phyloP scores from a whole-genome alignment of 495 filamentous ascomycete genomes.

The Neurospora sp. region DNA sequence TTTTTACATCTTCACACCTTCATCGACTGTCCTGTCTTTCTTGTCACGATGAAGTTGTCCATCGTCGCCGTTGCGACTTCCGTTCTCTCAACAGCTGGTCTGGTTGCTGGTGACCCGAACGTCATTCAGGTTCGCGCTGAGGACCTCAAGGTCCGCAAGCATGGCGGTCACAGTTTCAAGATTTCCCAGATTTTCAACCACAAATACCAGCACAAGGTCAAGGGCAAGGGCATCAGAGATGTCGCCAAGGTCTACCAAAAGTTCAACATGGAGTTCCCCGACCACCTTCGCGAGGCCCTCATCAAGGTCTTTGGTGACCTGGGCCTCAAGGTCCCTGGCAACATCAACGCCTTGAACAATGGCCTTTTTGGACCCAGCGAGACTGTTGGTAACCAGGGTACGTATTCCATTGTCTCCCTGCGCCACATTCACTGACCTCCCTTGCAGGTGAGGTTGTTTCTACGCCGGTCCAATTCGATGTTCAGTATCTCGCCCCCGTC shows the following conservation, averaged over 20 bases:
- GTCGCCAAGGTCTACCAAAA: constrained; percentile 34
- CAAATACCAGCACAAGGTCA: constrained; percentile 23
- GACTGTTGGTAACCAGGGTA: constrained; percentile 7
- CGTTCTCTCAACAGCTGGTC: constrained; percentile 15
- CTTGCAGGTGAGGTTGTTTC: constrained; percentile 29
- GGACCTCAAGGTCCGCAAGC: constrained; percentile 20
- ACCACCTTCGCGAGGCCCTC: constrained; percentile 20
- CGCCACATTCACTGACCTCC: background rate
- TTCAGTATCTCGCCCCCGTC: constrained; percentile 55
- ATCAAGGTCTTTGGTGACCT: constrained; percentile 22
- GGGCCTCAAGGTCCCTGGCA: constrained; percentile 8
- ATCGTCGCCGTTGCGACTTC: constrained; percentile 16
- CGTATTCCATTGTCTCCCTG: background rate
- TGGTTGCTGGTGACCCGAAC: constrained; percentile 13
- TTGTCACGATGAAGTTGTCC: constrained; percentile 15
- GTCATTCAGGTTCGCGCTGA: constrained; percentile 10
- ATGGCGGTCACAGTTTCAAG: constrained; percentile 32
- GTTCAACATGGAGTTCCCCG: constrained; percentile 23
- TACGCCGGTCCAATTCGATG: constrained; percentile 46
- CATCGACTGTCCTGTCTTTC: background rate
- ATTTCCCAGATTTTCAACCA: constrained; percentile 31
- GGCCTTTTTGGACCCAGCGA: constrained; percentile 5
- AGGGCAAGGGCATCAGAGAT: constrained; percentile 30
- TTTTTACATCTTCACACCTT: constrained; percentile 1
- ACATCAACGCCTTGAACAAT: constrained; percentile 6